Evolutionary conservation across 345 rosid species (phyloP), one percentile per base, ranked within the genome.

Genomic region (Odontarrhena argentea): DNA sequence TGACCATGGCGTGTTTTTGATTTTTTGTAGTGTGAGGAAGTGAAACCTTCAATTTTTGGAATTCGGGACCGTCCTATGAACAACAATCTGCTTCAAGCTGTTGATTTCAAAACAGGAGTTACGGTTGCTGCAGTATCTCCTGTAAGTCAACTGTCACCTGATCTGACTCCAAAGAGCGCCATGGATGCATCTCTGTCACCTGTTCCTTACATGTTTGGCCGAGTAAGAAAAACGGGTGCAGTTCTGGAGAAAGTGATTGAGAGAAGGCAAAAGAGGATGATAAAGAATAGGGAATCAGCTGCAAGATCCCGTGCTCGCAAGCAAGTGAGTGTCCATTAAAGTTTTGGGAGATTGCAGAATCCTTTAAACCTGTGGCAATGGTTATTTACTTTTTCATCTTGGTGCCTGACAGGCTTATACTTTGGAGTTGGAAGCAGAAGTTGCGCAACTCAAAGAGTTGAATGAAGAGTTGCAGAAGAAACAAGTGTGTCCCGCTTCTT

Each of bases 231-330:
- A 70, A 61, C 83, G 13, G 67, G 79, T 78, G 85, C 86, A 46
- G 74, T 79, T 24, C 81, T 91, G 61, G 99, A 94, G 83, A 94
- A 88, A 78, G 99, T 87, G 78, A 91, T 78, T 61, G 99, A 94
- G 84, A 87, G 97, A 83, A 94, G 96, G 79, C 97, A 91, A 58
- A 87, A 84, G 75, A 88, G 99, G 80, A 94, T 94, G 99, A 91
- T 94, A 47, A 94, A 94, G 85, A 94, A 94, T 49, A 85, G 99
- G 76, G 97, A 94, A 74, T 91, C 99, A 10, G 99, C 99, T 78
- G 97, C 99, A 36, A 82, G 97, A 60, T 94, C 99, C 30, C 87
- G 99, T 4, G 99, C 99, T 70, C 99, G 99, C 42, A 94, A 94
- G 79, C 99, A 94, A 86, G 99, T 91, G 69, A 81, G 68, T 71